Evolutionary conservation across 352 stramenopile species (phyloP).

Genomic region (Stephanocyclus meneghinianus): DNA sequence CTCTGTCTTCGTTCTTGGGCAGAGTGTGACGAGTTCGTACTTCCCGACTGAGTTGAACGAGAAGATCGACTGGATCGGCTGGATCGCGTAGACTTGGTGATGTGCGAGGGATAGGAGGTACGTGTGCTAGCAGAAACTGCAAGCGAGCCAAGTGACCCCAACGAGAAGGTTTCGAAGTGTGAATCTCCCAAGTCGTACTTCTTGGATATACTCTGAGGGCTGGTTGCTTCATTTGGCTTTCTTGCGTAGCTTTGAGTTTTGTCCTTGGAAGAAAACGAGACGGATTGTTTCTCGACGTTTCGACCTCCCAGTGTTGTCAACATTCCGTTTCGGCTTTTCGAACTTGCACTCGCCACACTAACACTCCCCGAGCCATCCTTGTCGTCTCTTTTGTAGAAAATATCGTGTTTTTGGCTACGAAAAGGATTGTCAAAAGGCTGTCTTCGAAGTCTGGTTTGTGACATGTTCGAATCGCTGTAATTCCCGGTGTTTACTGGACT

Average conservation of each 20-base stretch:
- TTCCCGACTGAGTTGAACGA: constrained; percentile 1
- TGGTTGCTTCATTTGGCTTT: neutral
- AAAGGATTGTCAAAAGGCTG: constrained; percentile 25
- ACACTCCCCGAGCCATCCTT: constrained; percentile 1
- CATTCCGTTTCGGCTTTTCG: neutral
- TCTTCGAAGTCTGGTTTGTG: neutral
- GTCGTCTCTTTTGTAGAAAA: neutral
- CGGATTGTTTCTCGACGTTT: neutral
- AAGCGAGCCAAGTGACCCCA: constrained; percentile 17
- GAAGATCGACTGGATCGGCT: constrained; percentile 19
- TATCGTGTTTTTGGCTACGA: constrained; percentile 3
- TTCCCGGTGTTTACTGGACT: neutral
- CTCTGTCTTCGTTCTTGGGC: constrained; percentile 12
- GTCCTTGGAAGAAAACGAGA: neutral
- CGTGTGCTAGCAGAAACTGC: constrained; percentile 5
- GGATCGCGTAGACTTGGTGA: constrained; percentile 4
- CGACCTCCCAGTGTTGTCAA: neutral
- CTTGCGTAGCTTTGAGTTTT: neutral
- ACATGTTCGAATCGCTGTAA: constrained; percentile 5
- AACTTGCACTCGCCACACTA: neutral
- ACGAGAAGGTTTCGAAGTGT: constrained; percentile 10
- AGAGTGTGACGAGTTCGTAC: constrained; percentile 5
- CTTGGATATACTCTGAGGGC: neutral
- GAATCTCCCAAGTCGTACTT: constrained; percentile 3
- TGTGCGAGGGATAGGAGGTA: neutral